Base-by-base conservation (phyloP, 1,284 basidiomycete species). In the Austroboletus niveus region DNA sequence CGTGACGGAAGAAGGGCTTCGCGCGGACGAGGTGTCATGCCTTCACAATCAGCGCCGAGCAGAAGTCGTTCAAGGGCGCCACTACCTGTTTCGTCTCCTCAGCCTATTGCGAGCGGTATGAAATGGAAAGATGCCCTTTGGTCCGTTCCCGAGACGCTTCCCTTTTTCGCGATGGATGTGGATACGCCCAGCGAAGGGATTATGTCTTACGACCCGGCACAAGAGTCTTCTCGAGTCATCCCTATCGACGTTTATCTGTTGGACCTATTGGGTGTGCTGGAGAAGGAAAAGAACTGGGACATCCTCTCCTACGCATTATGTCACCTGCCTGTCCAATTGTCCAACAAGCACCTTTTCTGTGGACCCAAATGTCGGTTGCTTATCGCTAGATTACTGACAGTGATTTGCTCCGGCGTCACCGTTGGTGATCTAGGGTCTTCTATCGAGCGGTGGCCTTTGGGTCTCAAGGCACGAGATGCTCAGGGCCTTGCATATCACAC, bases 291-390 rank as follows among this genome's bases (percentile, higher is more conserved):
- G 44, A 92, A 90, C 57, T 99, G 97, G 96, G 97, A 99, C 60
- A 77, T 99, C 34, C 77, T 98, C 14, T 94, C 94, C 4, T 99
- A 97, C 64, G 77, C 96, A 5, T 77, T 99, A 2, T 92, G 90
- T 64, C 92, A 96, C 70, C 78, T 99, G 2, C 95, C 97, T 0
- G 79, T 86, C 20, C 95, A 99, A 69, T 80, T 99, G 4, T 78
- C 89, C 48, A 99, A 99, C 79, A 98, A 98, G 71, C 94, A 98
- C 65, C 81, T 98, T 51, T 95, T 98, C 71, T 98, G 95, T 65
- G 97, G 97, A 0, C 90, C 89, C 0, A 84, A 85, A 48, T 87
- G 90, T 11, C 78, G 85, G 14, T 71, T 69, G 11, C 79, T 85
- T 20, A 80, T 97, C 20, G 74, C 82, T 10, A 76, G 74, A 45